Percentiles rank a stretch among this genome's conserved stretches.
Evolutionary conservation across 345 rosid genomes (phyloP).

Genomic region (Physaria fendleri): DNA sequence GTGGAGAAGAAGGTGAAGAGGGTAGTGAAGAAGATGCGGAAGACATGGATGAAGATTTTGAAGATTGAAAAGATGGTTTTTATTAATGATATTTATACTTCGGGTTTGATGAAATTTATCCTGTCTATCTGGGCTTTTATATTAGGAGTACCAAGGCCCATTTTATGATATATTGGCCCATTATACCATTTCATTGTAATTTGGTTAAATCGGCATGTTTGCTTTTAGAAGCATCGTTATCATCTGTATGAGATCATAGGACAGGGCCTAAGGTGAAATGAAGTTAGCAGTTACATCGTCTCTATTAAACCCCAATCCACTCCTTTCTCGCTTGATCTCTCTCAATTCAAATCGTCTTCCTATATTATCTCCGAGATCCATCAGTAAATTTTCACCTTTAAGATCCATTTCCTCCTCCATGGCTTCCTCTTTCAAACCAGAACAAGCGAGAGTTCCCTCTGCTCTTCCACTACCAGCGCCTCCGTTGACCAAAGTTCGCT

Average conservation of each 20-base stretch:
- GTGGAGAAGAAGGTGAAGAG: too few species aligned
- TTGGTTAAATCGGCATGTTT: too few species aligned
- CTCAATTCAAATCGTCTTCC: conserved; percentile 12
- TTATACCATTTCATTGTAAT: too few species aligned
- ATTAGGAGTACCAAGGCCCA: background rate
- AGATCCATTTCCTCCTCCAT: conserved; percentile 31
- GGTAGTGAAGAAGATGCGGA: too few species aligned
- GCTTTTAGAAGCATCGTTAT: background rate
- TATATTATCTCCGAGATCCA: conserved; percentile 6
- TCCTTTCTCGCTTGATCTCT: conserved; percentile 15
- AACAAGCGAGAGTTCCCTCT: conserved; percentile 69
- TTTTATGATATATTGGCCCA: too few species aligned
- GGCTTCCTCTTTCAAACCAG: conserved; percentile 74
- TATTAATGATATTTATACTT: background rate
- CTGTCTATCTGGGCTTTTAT: background rate
- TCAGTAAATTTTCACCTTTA: background rate
- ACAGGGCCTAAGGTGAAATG: conserved; percentile 41
- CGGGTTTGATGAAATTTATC: background rate
- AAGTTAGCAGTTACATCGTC: conserved; percentile 44
- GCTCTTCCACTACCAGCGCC: conserved; percentile 72
- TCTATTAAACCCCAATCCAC: conserved; percentile 24
- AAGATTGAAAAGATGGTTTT: too few species aligned
- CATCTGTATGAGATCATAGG: too few species aligned
- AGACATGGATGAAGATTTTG: too few species aligned
- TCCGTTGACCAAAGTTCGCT: conserved; percentile 54